These are phyloP conservation scores for Ustilago curta DNA, from an alignment of 1,284 basidiomycete species.

Conservation along the genomic window DNA sequence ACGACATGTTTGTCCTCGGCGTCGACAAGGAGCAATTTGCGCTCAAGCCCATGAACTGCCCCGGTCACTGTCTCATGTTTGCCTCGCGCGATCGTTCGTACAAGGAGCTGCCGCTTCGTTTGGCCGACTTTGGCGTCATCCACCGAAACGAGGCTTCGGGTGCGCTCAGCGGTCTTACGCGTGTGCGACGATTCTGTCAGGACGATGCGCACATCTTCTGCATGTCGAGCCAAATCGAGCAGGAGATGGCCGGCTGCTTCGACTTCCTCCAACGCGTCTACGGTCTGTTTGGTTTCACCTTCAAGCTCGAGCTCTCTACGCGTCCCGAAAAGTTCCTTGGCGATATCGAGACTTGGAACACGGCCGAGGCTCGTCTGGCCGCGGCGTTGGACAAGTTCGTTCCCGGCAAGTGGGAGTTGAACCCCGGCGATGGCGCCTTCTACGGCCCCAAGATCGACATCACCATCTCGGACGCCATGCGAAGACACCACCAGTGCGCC, in stretches of 20 bases:
- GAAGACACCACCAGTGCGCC: constrained; percentile 92
- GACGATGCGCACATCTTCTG: constrained; percentile 99
- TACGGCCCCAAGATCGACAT: constrained; percentile 86
- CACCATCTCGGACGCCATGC: constrained; percentile 90
- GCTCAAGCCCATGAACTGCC: constrained; percentile 98
- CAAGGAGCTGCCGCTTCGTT: constrained; percentile 93
- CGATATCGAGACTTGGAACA: constrained; percentile 87
- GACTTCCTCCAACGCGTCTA: constrained; percentile 93
- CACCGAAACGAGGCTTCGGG: constrained; percentile 98
- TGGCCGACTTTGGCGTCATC: constrained; percentile 98
- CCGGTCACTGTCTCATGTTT: constrained; percentile 96
- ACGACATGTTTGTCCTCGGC: constrained; percentile 95
- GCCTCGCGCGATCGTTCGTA: constrained; percentile 93
- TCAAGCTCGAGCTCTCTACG: constrained; percentile 93
- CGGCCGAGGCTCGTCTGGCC: constrained; percentile 89
- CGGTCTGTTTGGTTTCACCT: constrained; percentile 96
- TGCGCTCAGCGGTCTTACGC: constrained; percentile 90
- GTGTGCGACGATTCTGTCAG: constrained; percentile 94
- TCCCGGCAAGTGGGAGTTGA: constrained; percentile 90
- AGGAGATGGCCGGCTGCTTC: constrained; percentile 87
- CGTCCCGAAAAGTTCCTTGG: constrained; percentile 96
- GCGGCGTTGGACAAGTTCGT: constrained; percentile 87
- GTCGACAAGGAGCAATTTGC: constrained; percentile 84
- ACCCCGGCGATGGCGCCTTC: constrained; percentile 92
- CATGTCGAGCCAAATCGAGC: constrained; percentile 89